These are phyloP conservation scores for Dryas drummondii DNA, from an alignment of 306 rosid genomes.

Conservation along the genomic window DNA sequence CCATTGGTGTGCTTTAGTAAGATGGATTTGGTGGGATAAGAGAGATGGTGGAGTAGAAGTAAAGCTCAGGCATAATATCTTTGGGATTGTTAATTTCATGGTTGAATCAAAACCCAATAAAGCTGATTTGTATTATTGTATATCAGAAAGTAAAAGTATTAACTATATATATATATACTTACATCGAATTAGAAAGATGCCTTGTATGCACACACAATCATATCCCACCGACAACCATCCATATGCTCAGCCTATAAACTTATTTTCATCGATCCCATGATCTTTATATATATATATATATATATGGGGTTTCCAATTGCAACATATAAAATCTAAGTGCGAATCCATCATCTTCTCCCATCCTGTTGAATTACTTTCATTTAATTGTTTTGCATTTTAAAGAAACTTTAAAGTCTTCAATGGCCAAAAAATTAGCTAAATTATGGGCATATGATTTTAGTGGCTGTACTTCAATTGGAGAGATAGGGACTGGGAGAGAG, in stretches of 20 bases:
- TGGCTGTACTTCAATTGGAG: not conserved
- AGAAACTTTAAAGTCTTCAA: not conserved
- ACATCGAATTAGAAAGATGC: constrained; percentile 16
- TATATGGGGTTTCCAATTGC: no score
- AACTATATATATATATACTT: not conserved
- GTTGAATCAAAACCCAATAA: constrained; percentile 18
- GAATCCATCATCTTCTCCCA: not conserved
- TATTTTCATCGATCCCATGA: no score
- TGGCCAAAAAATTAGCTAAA: not conserved
- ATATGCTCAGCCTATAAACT: not conserved
- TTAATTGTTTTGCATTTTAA: no score
- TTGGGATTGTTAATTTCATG: not conserved
- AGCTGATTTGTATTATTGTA: not conserved
- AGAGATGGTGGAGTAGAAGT: constrained; percentile 24
- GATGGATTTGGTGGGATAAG: constrained; percentile 21
- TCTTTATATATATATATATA: no score
- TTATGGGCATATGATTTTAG: not conserved
- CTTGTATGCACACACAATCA: not conserved
- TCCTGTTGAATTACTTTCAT: not conserved
- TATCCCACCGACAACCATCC: constrained; percentile 13
- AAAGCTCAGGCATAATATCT: constrained; percentile 8
- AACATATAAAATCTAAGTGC: no score
- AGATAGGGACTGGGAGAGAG: not conserved
- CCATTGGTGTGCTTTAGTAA: constrained; percentile 11
- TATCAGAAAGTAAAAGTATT: not conserved